Conservation (phyloP, 2,329 filamentous ascomycete species). For the Scleromitrula shiraiana region DNA sequence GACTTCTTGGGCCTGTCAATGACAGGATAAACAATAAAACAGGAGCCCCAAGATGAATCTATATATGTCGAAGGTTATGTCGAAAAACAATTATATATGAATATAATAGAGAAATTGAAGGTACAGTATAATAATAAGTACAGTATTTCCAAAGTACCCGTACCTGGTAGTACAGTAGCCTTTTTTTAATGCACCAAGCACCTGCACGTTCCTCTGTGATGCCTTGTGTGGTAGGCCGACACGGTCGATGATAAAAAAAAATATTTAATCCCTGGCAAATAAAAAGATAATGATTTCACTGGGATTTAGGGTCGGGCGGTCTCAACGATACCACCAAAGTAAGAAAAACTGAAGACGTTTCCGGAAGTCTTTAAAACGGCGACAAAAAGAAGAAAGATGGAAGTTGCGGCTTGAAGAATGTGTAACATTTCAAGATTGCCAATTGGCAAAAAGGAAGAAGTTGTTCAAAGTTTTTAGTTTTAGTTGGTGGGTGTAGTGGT, state of each 20-base stretch:
- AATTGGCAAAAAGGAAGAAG: too few relatives aligned
- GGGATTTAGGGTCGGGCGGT: too few relatives aligned
- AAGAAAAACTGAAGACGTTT: too few relatives aligned
- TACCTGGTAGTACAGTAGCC: neutral
- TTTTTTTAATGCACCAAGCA: neutral
- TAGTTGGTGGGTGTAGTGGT: too few relatives aligned
- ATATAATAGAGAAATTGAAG: neutral
- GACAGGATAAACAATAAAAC: neutral
- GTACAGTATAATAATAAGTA: too few relatives aligned
- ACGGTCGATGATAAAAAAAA: too few relatives aligned
- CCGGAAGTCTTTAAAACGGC: too few relatives aligned
- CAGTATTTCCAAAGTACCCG: neutral
- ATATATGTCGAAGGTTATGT: neutral
- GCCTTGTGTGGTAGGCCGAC: neutral
- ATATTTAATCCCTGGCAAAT: neutral
- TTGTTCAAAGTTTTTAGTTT: too few relatives aligned
- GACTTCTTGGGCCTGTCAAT: neutral
- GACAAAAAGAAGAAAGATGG: too few relatives aligned
- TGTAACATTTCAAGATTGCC: too few relatives aligned
- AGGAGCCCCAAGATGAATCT: neutral
- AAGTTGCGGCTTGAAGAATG: too few relatives aligned
- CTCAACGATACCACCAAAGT: too few relatives aligned
- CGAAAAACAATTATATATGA: neutral
- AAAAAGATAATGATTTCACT: neutral
- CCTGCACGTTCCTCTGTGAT: neutral